Base-by-base conservation (phyloP, 495 filamentous ascomycete genomes). In the Sordaria brevicollis region DNA sequence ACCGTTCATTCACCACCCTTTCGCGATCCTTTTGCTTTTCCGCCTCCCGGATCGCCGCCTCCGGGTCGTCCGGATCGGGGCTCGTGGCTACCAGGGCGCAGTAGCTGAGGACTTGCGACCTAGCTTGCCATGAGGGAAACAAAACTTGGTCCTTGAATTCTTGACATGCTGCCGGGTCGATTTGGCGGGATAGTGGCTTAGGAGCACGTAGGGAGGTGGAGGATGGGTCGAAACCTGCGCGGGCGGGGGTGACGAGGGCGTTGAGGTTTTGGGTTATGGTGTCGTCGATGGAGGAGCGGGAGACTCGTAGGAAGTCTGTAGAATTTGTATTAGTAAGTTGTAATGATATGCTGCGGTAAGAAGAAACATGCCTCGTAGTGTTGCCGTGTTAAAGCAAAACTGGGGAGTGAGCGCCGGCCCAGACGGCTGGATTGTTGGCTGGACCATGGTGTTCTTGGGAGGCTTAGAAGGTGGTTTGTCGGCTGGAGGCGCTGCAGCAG, bases 211-310 rank as follows among this genome's bases (percentile, higher is more conserved):
- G 77, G 5, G 83, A 81, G 5, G 92, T 97, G 1, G 92, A 93
- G 1, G 89, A 83, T 17, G 95, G 92, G 72, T 97, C 91, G 77
- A 96, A 99, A 8, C 87, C 87, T 25, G 81, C 77, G 33, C 75
- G 83, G 17, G 92, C 83, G 0, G 95, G 95, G 2, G 91, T 94
- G 37, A 93, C 80, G 31, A 99, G 85, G 2, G 93, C 92, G 81
- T 99, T 99, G 49, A 99, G 86, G 72, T 97, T 93, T 77, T 97
- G 94, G 1, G 88, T 89, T 73, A 99, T 97, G 17, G 91, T 91
- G 77, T 99, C 95, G 77, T 99, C 95, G 72, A 97, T 91, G 31
- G 91, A 87, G 69, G 87, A 85, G 69, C 95, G 88, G 6, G 95
- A 97, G 70, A 96, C 72, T 25, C 92, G 91, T n/a, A 99, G 87